Evolutionary conservation across 2,329 filamentous ascomycete genomes (phyloP), one percentile per base, ranked within the genome.

Genomic region (Paradendryphiella salina): DNA sequence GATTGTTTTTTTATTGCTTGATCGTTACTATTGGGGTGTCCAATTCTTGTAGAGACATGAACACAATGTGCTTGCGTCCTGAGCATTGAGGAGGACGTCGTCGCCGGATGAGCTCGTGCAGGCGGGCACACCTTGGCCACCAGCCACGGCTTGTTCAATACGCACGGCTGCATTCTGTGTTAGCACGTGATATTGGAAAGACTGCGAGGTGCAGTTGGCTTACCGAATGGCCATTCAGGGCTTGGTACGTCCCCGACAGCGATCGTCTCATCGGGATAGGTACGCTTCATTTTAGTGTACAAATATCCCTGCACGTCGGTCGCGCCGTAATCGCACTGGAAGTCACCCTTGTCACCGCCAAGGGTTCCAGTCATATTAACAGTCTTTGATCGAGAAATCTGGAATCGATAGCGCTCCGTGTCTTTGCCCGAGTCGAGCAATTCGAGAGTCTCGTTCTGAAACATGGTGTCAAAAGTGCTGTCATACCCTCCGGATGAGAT

Each of bases 401-500:
- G 77, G 70, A 89, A 88, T 7, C 75, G 75, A 50, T 85, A 82
- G 6, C 82, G 79, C 63, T 87, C 83, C 7, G 76, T 75, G 26
- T 73, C 64, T 18, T 75, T 70, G 26, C 78, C 77, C 5, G 67
- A 60, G 50, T 83, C 79, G 20, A 80, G 50, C 34, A 85, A 70
- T 0, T 74, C 74, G 33, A 87, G 69, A 1, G 77, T 69, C 31
- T 77, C 64, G 61, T 84, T 79, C 36, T 72, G 61, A 72, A 89
- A 87, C 3, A 74, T 72, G 3, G 85, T 79, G 23, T 76, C 76
- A 58, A 86, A 82, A 1, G 79, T 79, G 57, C 84, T 83, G 21
- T 77, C 70, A 8, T 53, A 45, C 0, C 57, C 57, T 10, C 82
- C 82, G 2, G 82, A 82, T 4, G 84, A 84, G 56, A 86, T 81